A percentile compares a stretch with the other conserved stretches of the same genome.
phyloP scores from a whole-genome alignment of 2,329 filamentous ascomycete genomes.

The Microcyclosporella mali region DNA sequence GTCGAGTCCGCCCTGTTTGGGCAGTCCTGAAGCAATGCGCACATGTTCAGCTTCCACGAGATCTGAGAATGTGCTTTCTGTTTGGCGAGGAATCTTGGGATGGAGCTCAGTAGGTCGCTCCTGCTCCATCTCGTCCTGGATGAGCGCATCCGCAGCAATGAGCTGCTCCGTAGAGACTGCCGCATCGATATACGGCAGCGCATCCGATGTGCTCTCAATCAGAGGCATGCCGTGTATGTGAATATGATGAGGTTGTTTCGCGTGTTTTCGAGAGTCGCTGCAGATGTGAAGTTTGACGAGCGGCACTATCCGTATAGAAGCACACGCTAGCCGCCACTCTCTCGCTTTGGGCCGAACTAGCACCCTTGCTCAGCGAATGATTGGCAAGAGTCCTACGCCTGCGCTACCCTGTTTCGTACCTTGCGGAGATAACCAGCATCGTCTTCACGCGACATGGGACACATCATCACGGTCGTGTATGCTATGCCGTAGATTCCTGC shows the following conservation, averaged over 20 bases:
- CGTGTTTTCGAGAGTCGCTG: background rate
- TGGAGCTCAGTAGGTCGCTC: slow-evolving; percentile 48
- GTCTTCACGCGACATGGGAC: too few relatives aligned
- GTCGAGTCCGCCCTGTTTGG: slow-evolving; percentile 56
- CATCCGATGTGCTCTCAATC: slow-evolving; percentile 66
- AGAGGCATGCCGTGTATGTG: slow-evolving; percentile 56
- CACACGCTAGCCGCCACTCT: too few relatives aligned
- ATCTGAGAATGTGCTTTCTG: slow-evolving; percentile 55
- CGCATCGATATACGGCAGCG: slow-evolving; percentile 77
- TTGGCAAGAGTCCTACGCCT: too few relatives aligned
- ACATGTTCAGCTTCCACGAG: slow-evolving; percentile 62
- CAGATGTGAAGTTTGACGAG: background rate
- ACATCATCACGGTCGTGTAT: too few relatives aligned
- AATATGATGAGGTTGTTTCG: slow-evolving; percentile 1
- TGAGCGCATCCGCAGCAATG: slow-evolving; percentile 61
- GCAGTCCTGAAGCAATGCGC: slow-evolving; percentile 53
- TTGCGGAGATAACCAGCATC: too few relatives aligned
- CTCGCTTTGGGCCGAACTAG: too few relatives aligned
- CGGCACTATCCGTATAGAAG: too few relatives aligned
- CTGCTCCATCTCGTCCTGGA: slow-evolving; percentile 57
- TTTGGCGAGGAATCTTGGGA: slow-evolving; percentile 52
- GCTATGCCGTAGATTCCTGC: too few relatives aligned
- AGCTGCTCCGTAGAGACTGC: slow-evolving; percentile 60
- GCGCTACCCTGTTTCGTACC: too few relatives aligned
- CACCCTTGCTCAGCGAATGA: too few relatives aligned